These are phyloP conservation scores for Echeveria elegans DNA, from an alignment of 164 flowering plant species.

Conservation along the genomic window DNA sequence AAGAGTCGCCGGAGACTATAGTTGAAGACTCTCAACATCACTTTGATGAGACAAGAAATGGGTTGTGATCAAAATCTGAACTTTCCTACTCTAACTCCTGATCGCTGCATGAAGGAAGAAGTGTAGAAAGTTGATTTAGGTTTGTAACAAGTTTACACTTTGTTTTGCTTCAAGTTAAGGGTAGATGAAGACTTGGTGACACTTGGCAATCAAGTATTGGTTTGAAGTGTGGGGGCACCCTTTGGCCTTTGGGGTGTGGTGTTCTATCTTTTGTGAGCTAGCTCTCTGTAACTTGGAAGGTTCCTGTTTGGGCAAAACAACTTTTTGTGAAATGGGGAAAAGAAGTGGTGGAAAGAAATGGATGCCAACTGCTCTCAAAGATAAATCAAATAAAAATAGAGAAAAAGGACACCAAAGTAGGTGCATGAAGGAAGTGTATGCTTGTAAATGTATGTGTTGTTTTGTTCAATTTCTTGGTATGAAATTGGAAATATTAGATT, in stretches of 20 bases:
- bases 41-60: not conserved
- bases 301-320: not conserved
- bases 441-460: not conserved
- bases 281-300: slow-evolving; percentile 5
- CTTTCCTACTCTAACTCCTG: not conserved
- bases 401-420: not conserved
- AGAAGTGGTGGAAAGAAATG: not conserved
- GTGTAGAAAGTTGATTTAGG: not conserved
- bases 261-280: no score
- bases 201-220: slow-evolving; percentile 16
- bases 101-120: slow-evolving; percentile 13
- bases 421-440: not conserved
- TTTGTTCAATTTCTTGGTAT: not conserved
- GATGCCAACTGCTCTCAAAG: slow-evolving; percentile 6
- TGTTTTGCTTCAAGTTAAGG: not conserved
- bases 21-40: slow-evolving; percentile 38
- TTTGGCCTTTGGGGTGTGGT: not conserved
- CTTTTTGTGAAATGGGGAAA: not conserved
- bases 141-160: slow-evolving; percentile 2
- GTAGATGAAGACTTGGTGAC: slow-evolving; percentile 15
- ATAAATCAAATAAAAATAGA: not conserved
- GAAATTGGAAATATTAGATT: not conserved
- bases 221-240: not conserved
- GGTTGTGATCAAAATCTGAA: slow-evolving; percentile 1
- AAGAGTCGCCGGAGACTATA: slow-evolving; percentile 33